Evolutionary conservation across 2,329 filamentous ascomycete species (phyloP).

Genomic region (Exophiala mesophila): DNA sequence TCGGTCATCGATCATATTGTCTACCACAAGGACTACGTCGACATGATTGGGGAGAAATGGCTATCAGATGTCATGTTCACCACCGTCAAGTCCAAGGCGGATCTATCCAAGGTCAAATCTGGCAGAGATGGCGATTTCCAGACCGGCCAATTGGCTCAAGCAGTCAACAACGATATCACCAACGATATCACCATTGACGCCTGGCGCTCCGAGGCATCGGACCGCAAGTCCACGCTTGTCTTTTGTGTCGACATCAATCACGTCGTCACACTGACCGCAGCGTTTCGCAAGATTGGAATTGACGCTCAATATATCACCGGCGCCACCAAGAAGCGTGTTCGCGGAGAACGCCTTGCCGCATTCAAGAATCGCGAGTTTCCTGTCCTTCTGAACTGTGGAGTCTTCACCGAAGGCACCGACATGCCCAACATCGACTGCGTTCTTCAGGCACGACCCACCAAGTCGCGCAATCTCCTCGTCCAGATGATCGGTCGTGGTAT

Average conservation of each 20-base stretch:
- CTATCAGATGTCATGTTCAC: constrained; percentile 90
- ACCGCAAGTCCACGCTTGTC: constrained; percentile 77
- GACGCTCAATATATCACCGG: constrained; percentile 86
- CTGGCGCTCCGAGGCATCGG: constrained; percentile 71
- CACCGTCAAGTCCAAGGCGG: constrained; percentile 76
- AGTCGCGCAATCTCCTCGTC: constrained; percentile 85
- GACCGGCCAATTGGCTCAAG: constrained; percentile 67
- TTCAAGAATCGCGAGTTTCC: constrained; percentile 76
- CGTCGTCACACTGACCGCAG: constrained; percentile 66
- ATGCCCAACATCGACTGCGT: constrained; percentile 97
- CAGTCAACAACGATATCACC: constrained; percentile 72
- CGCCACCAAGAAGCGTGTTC: constrained; percentile 64
- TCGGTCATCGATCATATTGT: constrained; percentile 90
- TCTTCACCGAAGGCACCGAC: constrained; percentile 96
- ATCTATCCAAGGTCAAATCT: constrained; percentile 66
- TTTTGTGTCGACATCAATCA: constrained; percentile 92
- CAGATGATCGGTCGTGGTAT: constrained; percentile 98
- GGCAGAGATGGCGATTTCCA: constrained; percentile 73
- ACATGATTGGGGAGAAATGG: constrained; percentile 87
- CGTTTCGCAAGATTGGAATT: constrained; percentile 71
- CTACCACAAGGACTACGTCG: constrained; percentile 80
- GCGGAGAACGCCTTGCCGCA: constrained; percentile 65
- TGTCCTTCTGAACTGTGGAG: constrained; percentile 87
- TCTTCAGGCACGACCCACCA: constrained; percentile 78
- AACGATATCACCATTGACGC: constrained; percentile 82